Evolutionary conservation across 2,329 filamentous ascomycete species (phyloP).

Genomic region (Ilyonectria robusta): DNA sequence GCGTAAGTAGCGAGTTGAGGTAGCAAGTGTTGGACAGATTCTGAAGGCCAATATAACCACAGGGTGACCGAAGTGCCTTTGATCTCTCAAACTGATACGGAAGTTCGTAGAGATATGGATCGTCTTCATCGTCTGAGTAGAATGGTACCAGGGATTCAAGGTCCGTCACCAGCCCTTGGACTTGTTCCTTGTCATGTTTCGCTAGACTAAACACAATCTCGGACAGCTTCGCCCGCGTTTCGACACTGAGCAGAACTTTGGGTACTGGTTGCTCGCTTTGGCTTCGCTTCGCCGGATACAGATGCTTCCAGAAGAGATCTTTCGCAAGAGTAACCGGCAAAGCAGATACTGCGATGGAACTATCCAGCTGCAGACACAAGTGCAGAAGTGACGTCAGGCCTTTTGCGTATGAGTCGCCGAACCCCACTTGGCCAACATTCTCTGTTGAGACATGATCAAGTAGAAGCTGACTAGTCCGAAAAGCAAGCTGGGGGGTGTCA

Average conservation of each 20-base stretch:
- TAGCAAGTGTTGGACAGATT: conserved; percentile 98
- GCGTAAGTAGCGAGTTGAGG: conserved; percentile 92
- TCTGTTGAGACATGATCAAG: conserved; percentile 59
- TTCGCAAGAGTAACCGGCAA: conserved; percentile 50
- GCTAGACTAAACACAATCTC: conserved; percentile 71
- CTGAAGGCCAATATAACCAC: conserved; percentile 89
- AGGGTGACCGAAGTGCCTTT: conserved; percentile 79
- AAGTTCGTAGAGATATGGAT: conserved; percentile 74
- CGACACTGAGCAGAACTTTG: conserved; percentile 63
- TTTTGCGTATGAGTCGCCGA: conserved; percentile 48
- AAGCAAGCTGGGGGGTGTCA: conserved; percentile 49
- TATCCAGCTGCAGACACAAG: conserved; percentile 50
- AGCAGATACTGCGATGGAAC: conserved; percentile 40
- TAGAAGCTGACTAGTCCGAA: conserved; percentile 51
- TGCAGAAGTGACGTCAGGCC: conserved; percentile 51
- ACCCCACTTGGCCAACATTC: conserved; percentile 47
- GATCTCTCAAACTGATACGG: conserved; percentile 74
- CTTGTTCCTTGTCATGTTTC: conserved; percentile 64
- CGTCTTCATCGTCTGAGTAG: conserved; percentile 55
- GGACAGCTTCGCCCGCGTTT: conserved; percentile 72
- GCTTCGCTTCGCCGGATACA: conserved; percentile 72
- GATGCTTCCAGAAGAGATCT: conserved; percentile 72
- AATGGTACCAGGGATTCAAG: conserved; percentile 54
- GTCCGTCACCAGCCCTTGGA: conserved; percentile 64
- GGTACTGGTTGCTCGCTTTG: conserved; percentile 51